phyloP scores from a whole-genome alignment of 805 yeast genomes.

The Dipodascus geniculatus region DNA sequence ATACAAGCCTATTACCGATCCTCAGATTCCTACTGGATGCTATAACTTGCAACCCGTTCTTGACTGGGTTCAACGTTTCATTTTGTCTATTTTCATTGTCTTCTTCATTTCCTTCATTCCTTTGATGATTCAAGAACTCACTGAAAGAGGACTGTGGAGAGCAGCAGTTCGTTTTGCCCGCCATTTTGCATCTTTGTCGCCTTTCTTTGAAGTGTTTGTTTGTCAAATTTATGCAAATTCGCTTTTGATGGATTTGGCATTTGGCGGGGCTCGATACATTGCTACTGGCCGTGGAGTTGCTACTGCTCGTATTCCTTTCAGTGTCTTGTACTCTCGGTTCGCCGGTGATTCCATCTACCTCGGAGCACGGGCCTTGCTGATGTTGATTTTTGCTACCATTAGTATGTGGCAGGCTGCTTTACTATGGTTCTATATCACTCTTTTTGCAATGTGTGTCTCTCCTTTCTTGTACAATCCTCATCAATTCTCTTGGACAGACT shows the following conservation, averaged over 20 bases:
- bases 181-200: constrained; percentile 75
- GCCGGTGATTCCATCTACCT: constrained; percentile 65
- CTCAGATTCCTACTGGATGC: constrained; percentile 71
- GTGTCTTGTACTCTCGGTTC: constrained; percentile 62
- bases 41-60: constrained; percentile 76
- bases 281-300: constrained; percentile 95
- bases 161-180: constrained; percentile 58
- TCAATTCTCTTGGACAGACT: constrained; percentile 93
- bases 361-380: constrained; percentile 58
- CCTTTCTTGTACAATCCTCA: constrained; percentile 97
- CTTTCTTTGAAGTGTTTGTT: constrained; percentile 88
- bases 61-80: constrained; percentile 86
- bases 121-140: constrained; percentile 70
- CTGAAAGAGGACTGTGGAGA: constrained; percentile 75
- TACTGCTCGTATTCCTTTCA: constrained; percentile 64
- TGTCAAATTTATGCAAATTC: constrained; percentile 86
- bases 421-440: constrained; percentile 94
- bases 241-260: constrained; percentile 58
- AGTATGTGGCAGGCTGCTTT: constrained; percentile 92
- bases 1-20: constrained; percentile 59
- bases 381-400: constrained; percentile 62
- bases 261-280: constrained; percentile 88
- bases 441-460: constrained; percentile 76
- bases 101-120: constrained; percentile 89
- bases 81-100: constrained; percentile 81